phyloP scores from a whole-genome alignment of 192 early-diverging fungal species.

The Dissophora globulifera region DNA sequence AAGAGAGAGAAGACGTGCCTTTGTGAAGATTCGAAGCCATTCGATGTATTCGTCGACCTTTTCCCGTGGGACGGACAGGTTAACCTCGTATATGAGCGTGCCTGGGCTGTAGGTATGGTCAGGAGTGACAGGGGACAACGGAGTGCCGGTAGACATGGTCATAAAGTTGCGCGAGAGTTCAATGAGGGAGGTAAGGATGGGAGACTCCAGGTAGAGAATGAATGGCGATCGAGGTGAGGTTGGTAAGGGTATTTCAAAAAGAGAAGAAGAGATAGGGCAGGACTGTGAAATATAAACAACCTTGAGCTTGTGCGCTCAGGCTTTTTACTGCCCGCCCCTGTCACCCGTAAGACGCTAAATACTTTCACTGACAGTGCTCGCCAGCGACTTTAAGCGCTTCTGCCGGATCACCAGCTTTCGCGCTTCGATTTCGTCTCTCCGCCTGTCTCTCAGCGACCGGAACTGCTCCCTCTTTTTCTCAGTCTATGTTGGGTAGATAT shows the following conservation, averaged over 20 bases:
- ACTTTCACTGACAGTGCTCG: conserved; percentile 22
- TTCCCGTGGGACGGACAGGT: conserved; percentile 64
- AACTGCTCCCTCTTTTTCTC: conserved; percentile 36
- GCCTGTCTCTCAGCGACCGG: conserved; percentile 42
- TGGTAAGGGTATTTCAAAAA: conserved; percentile 1
- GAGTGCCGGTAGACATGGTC: conserved; percentile 12
- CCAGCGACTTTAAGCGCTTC: conserved; percentile 34
- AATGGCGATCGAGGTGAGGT: too few species aligned
- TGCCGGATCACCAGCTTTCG: conserved; percentile 51
- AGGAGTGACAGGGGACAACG: not conserved
- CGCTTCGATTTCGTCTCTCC: conserved; percentile 45
- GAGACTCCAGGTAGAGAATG: too few species aligned
- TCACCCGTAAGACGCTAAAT: too few species aligned
- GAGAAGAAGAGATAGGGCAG: not conserved
- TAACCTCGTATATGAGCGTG: conserved; percentile 59
- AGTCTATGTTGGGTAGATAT: too few species aligned
- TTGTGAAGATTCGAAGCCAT: conserved; percentile 61
- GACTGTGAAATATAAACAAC: not conserved
- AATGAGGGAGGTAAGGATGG: too few species aligned
- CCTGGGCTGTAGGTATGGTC: conserved; percentile 45
- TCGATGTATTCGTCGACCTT: conserved; percentile 57
- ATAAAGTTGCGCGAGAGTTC: not conserved
- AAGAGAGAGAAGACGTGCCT: too few species aligned
- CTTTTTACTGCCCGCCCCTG: too few species aligned
- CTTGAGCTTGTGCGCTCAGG: too few species aligned